Evolutionary conservation across 139 green algal genomes (phyloP), one percentile per base, ranked within the genome.

Genomic region (Chlorella sorokiniana): DNA sequence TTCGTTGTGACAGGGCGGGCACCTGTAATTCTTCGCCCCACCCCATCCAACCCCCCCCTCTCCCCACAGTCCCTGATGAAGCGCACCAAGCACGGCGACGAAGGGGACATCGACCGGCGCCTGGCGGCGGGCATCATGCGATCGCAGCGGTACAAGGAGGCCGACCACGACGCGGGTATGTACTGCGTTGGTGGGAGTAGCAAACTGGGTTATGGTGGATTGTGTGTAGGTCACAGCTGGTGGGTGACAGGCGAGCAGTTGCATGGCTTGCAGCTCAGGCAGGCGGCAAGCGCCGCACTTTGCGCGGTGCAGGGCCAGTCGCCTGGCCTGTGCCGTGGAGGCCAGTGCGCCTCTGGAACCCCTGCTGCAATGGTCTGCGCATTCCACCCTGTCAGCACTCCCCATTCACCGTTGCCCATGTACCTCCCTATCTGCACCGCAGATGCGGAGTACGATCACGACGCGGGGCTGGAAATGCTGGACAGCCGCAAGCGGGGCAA

Each of bases 401-500:
- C 22, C 45, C 10, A 44, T n/a, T 10, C 44, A 29, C n/a, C 4
- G 5, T 35, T 5, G 35, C 35, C 7, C 35, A 45, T 18, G 6
- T 10, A n/a, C 8, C n/a, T 8, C 6, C 9, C 6, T 0, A n/a
- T 40, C 1, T 35, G 37, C 29, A 22, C n/a, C 38, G 6, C 90
- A 69, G 96, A 99, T 76, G 95, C 90, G 38, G 96, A 99, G 89
- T 99, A 99, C 87, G 96, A 99, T 81, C 80, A 94, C 65, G 96
- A 99, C 71, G 92, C 81, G 5, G 95, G 96, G 1, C 80, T 99
- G 61, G 93, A 98, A 33, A 74, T 93, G 83, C 90, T 80, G 61
- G 85, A 89, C 25, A 40, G 37, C 29, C 41, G 56, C 10, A 42
- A 7, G 85, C 87, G 41, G 6, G 41, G 67, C 31, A 84, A 85